Conservation (phyloP, 345 rosid genomes). For the Capsella bursapastoris region DNA sequence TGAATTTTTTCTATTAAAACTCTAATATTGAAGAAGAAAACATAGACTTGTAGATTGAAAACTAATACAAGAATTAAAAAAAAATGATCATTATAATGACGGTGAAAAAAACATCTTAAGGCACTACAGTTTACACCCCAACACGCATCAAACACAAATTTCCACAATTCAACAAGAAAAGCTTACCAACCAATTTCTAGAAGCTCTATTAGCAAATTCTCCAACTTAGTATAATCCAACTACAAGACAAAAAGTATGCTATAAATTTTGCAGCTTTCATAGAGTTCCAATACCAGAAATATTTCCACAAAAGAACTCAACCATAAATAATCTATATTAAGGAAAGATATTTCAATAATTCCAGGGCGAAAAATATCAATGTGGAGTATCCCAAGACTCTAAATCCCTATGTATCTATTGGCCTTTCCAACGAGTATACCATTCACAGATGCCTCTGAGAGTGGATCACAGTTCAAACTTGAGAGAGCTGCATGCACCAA, state of each 20-base stretch:
- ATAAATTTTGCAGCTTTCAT: neutral
- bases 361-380: conserved; percentile 16
- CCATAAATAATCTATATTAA: neutral
- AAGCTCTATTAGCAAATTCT: conserved; percentile 12
- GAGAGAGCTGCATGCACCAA: conserved; percentile 89
- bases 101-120: conserved; percentile 17
- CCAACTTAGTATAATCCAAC: conserved; percentile 25
- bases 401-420: conserved; percentile 5
- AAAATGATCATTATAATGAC: conserved; percentile 17
- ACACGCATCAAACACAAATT: conserved; percentile 6
- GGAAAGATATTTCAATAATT: neutral
- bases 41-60: conserved; percentile 16
- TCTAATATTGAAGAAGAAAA: conserved; percentile 23
- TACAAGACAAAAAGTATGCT: neutral
- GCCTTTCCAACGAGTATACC: conserved; percentile 57
- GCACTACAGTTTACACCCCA: neutral
- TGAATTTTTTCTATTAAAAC: conserved; percentile 9
- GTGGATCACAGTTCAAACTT: conserved; percentile 81
- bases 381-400: conserved; percentile 9
- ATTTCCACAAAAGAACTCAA: conserved; percentile 6
- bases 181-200: conserved; percentile 2
- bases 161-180: conserved; percentile 22
- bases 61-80: conserved; percentile 1
- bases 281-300: conserved; percentile 19
- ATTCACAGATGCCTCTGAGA: conserved; percentile 97